A percentile compares a stretch with the other conserved stretches of the same genome.
These are phyloP conservation scores for Macrophomina phaseolina DNA, from an alignment of 2,329 filamentous ascomycete species.

Conservation along the genomic window DNA sequence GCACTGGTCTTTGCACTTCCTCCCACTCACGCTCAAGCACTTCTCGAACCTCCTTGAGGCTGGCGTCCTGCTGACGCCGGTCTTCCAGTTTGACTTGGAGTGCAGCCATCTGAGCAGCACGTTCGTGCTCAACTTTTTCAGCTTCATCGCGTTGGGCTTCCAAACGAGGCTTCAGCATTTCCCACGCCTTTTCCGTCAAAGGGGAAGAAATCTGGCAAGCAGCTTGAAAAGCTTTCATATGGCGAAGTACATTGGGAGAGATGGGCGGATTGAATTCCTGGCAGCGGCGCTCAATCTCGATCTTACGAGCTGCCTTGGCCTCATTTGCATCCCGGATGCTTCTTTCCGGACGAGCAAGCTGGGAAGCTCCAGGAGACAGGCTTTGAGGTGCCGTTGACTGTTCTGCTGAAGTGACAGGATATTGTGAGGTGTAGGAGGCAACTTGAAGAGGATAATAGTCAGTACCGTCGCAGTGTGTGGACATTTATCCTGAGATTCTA, in stretches of 20 bases:
- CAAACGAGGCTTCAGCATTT: constrained; percentile 69
- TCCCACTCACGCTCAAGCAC: constrained; percentile 73
- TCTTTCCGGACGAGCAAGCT: constrained; percentile 51
- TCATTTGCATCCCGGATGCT: constrained; percentile 68
- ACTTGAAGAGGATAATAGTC: constrained; percentile 21
- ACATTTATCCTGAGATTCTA: background rate
- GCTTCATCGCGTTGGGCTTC: constrained; percentile 69
- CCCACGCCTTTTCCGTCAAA: constrained; percentile 73
- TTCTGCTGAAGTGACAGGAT: constrained; percentile 42
- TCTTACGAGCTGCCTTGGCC: constrained; percentile 67
- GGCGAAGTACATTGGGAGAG: constrained; percentile 64
- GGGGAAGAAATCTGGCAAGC: constrained; percentile 72
- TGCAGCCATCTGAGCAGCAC: constrained; percentile 54
- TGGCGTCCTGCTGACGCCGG: constrained; percentile 54
- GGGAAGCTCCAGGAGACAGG: constrained; percentile 33
- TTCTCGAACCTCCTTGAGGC: constrained; percentile 60
- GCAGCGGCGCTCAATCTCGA: constrained; percentile 75
- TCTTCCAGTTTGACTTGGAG: constrained; percentile 56
- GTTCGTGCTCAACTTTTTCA: constrained; percentile 60
- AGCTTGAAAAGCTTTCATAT: constrained; percentile 76
- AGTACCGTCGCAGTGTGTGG: constrained; percentile 21
- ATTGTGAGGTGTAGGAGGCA: constrained; percentile 37
- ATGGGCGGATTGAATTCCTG: constrained; percentile 70
- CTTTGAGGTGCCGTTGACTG: constrained; percentile 41
- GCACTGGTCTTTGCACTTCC: constrained; percentile 69